Conservation (phyloP, 2,329 filamentous ascomycete genomes). For the Diaporthe nobilis region DNA sequence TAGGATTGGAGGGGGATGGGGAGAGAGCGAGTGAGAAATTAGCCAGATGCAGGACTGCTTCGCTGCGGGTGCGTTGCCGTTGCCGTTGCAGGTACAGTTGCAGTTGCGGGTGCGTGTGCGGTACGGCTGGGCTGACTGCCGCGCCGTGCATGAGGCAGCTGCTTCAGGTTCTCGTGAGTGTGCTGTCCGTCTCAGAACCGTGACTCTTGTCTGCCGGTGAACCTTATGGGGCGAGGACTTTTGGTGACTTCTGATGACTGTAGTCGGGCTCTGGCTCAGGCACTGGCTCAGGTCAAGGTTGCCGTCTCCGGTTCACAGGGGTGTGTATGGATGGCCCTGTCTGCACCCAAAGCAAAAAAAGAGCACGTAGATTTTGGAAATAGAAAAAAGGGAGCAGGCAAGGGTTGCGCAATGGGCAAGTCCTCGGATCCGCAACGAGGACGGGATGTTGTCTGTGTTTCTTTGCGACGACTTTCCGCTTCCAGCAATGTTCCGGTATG, state of each 20-base stretch:
- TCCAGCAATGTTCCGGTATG: conserved; percentile 21
- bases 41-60: conserved; percentile 36
- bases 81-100: background rate
- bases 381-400: background rate
- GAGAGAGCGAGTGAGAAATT: conserved; percentile 41
- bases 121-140: conserved; percentile 32
- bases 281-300: conserved; percentile 1
- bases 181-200: conserved; percentile 31
- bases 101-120: background rate
- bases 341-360: conserved; percentile 2
- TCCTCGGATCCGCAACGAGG: conserved; percentile 8
- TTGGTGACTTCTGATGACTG: conserved; percentile 7
- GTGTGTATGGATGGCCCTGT: conserved; percentile 25
- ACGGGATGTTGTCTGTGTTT: background rate
- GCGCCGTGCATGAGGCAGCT: conserved; percentile 33
- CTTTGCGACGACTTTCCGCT: conserved; percentile 20
- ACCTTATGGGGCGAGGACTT: conserved; percentile 10
- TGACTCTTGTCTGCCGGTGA: conserved; percentile 28
- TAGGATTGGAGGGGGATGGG: conserved; percentile 23
- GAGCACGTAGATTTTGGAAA: conserved; percentile 3
- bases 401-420: background rate
- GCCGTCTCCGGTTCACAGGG: conserved; percentile 1
- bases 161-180: conserved; percentile 31
- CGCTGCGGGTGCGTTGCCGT: conserved; percentile 7
- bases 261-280: background rate